Evolutionary conservation across 129 eudicot genomes (phyloP), one percentile per base, ranked within the genome.

Genomic region (Helichrysum umbraculigerum): DNA sequence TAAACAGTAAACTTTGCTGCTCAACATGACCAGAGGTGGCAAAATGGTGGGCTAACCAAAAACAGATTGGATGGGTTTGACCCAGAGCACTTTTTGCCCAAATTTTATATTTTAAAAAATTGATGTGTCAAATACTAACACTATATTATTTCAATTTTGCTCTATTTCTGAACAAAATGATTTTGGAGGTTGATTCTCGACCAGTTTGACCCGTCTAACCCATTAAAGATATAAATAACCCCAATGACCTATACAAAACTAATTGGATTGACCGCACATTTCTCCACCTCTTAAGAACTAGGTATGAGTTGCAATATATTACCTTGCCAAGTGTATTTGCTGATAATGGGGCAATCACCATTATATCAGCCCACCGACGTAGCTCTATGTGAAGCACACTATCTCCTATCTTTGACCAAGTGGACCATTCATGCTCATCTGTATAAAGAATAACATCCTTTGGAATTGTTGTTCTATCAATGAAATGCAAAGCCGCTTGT

Each of bases 241-340:
- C 60, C 17, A 54, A 7, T 54, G 60, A 54, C 8, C 60, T 17
- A 19, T 54, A 8, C 47, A 41, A 9, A 41, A 17, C 25, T 7
- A 3, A 14, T 4, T 54, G 21, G 9, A 17, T 19, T 16, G 21
- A 17, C 25, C 60, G 1, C 60, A 2, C 21, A 54, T 54, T 17
- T 54, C 8, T 22, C 22, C 60, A 54, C 19, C 60, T 54, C 10
- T 17, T 17, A 75, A 62, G 32, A 42, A 2, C 50, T 33, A 22
- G 63, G 22, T 30, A 50, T 2, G 20, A 50, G 8, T 64, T 8
- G 12, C 42, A 25, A 77, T 34, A 58, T 32, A 33, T 69, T 77
- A 93, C 98, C 95, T 93, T 90, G 69, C 88, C 98, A 57, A 90
- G 95, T 9, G 98, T 93, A 81, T 93, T 93, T 60, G 98, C 98